A percentile compares a stretch with the other conserved stretches of the same genome.
Evolutionary conservation across 257 asterid species (phyloP).

Genomic region (Solanum megistacrolobum): DNA sequence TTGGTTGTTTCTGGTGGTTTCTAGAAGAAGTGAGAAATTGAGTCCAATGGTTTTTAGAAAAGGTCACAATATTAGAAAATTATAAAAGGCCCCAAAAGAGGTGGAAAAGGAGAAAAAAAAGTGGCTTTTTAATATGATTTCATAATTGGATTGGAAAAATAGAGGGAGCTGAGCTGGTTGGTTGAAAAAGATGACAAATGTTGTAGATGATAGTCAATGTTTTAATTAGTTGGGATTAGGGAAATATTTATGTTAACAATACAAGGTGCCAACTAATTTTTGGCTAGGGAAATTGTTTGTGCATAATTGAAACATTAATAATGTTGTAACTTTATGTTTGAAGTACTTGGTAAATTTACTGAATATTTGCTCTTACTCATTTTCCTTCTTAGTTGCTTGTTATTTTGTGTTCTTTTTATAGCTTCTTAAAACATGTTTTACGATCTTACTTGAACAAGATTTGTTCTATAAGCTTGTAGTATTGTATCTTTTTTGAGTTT

Average conservation of each 20-base stretch:
- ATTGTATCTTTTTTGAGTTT: too few species aligned
- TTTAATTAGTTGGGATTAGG: not conserved
- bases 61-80: not conserved
- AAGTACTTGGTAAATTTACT: not conserved
- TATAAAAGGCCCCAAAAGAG: not conserved
- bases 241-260: not conserved
- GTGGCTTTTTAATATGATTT: not conserved
- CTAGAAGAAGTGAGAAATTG: not conserved
- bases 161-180: not conserved
- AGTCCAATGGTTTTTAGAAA: not conserved
- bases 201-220: not conserved
- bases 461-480: not conserved
- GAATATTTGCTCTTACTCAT: not conserved
- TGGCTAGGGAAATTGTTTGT: not conserved
- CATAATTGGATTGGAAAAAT: not conserved
- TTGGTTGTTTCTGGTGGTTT: conserved; percentile 4
- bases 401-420: not conserved
- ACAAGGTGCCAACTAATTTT: not conserved
- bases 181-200: not conserved
- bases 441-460: not conserved
- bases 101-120: not conserved
- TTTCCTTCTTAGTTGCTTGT: not conserved
- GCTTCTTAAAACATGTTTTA: not conserved
- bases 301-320: not conserved
- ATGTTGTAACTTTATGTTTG: not conserved